These are phyloP conservation scores for Colletotrichum sp. DNA, from an alignment of 2,329 filamentous ascomycete genomes.

Conservation along the genomic window DNA sequence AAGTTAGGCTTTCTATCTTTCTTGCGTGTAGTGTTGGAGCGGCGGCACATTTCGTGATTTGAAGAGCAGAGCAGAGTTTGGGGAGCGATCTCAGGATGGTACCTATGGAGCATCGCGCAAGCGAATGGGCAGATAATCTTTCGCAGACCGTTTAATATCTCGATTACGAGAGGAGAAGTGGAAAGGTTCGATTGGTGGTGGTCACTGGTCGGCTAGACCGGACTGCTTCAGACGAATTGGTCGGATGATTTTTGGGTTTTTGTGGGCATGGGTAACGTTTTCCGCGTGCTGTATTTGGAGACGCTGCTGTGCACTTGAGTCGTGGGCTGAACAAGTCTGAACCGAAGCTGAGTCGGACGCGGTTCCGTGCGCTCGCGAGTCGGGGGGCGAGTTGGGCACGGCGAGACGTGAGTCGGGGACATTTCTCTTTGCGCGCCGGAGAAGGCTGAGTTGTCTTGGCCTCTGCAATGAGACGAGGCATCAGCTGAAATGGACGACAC, in stretches of 20 bases:
- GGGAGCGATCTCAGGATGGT: not conserved
- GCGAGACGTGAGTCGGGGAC: not conserved
- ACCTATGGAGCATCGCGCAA: not conserved
- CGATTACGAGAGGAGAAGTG: not conserved
- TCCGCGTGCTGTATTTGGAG: not conserved
- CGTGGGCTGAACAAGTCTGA: not conserved
- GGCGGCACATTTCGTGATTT: not conserved
- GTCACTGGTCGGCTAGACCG: not conserved
- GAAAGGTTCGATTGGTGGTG: not conserved
- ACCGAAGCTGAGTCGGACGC: not conserved
- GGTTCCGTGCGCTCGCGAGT: not conserved
- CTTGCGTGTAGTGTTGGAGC: not conserved
- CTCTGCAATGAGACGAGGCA: not conserved
- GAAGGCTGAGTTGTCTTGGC: not conserved
- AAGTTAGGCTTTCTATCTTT: not conserved
- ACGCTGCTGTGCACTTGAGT: not conserved
- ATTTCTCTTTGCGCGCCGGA: not conserved
- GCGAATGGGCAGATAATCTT: not conserved
- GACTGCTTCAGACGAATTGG: not conserved
- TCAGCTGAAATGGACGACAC: not conserved
- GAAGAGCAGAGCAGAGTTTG: not conserved
- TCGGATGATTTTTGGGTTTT: not conserved
- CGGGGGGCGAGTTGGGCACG: not conserved
- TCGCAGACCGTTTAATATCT: not conserved
- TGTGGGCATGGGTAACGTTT: not conserved